Evolutionary conservation across 1,284 basidiomycete genomes (phyloP), one percentile per base, ranked within the genome.

Genomic region (Irpex lacteus): DNA sequence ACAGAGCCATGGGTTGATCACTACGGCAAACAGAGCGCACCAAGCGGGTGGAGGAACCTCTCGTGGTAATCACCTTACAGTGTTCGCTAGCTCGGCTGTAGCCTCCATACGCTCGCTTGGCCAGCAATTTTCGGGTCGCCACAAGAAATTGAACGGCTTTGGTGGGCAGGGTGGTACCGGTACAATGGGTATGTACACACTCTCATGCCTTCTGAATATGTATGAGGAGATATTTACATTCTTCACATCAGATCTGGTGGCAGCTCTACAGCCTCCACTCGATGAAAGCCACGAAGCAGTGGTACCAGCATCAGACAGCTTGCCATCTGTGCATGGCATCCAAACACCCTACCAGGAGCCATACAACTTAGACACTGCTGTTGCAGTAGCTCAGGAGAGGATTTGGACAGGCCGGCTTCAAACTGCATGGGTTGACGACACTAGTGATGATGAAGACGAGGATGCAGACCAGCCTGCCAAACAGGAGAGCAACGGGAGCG

Each of bases 381-480:
- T 13, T n/a, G n/a, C 55, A 32, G 34, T 11, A 13, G 55, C 34
- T 26, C 21, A 32, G 36, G 7, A 34, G 9, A 58, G 21, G 9
- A 37, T 58, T 11, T 58, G 55, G 55, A 2, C 55, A 13, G 55
- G 55, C 18, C 19, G 55, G 34, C 18, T 26, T 11, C 5, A 6
- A 6, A 26, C 55, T 11, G 36, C 55, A 13, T 2, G 15, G 13
- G 55, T 32, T n/a, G 55, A 58, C 3, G 55, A 50, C 34, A 3
- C 9, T 26, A 63, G 62, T n/a, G 56, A 60, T 7, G 66, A 62
- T 9, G 61, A 38, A 7, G 63, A 60, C 34, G 63, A 65, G 15
- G 61, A 49, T 2, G 61, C 52, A 18, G 54, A 44, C 38, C 15
- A 44, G 38, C 9, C 38, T 4, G 15, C 15, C 38, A 4, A 44